phyloP scores from a whole-genome alignment of 108 stramenopile genomes.

The Cyclostephanos tholiformis region DNA sequence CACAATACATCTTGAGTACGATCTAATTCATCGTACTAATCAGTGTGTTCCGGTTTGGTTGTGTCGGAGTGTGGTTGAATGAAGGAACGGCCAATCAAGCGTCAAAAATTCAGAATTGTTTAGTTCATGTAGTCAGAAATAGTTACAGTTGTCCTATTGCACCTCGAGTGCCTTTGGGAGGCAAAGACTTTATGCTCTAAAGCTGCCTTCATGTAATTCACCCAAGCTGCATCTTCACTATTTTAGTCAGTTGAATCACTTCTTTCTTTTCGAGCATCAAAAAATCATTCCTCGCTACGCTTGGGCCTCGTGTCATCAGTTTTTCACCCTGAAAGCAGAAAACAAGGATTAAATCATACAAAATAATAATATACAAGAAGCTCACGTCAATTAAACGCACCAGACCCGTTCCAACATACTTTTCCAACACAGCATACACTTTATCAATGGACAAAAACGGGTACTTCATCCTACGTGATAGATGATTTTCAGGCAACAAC shows the following conservation, averaged over 20 bases:
- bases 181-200: too few species aligned
- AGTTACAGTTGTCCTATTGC: too few species aligned
- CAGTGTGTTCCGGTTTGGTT: too few species aligned
- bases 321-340: constrained; percentile 42
- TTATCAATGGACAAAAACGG: constrained; percentile 86
- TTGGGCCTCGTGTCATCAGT: constrained; percentile 45
- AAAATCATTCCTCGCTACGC: constrained; percentile 46
- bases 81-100: too few species aligned
- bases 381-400: constrained; percentile 16
- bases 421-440: constrained; percentile 65
- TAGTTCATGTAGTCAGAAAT: too few species aligned
- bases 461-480: constrained; percentile 75
- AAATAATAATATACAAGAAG: background rate
- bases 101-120: too few species aligned
- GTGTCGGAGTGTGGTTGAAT: too few species aligned
- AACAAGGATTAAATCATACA: background rate
- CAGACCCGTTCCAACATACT: constrained; percentile 72
- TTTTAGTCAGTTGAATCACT: constrained; percentile 68
- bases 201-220: background rate
- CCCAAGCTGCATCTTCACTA: constrained; percentile 64
- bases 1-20: too few species aligned
- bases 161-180: background rate
- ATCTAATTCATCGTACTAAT: too few species aligned
- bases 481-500: constrained; percentile 68
- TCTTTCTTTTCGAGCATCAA: constrained; percentile 90